Base-by-base conservation (phyloP, 352 stramenopile genomes). In the Phytopythium sindhum region DNA sequence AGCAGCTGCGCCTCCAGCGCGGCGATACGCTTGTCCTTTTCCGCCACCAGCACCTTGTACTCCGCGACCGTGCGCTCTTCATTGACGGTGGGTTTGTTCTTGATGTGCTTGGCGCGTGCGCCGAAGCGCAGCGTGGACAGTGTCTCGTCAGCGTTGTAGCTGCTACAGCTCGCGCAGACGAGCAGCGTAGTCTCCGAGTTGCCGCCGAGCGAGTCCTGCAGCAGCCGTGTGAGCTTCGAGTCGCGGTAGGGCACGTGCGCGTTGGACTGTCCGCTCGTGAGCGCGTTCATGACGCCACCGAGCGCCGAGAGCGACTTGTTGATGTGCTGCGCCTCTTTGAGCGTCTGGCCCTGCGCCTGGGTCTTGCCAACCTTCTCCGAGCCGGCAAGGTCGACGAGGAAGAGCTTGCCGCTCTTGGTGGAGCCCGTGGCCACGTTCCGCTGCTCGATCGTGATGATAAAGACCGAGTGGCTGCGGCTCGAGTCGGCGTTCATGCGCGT, bases 361-460 rank as follows among this genome's bases (percentile, higher is more conserved):
- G 86, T 89, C 68, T 91, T 90, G 37, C 77, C 80, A 1, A 91
- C 79, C 61, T 90, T 90, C 59, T 94, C 86, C 0, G 83, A 93
- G 6, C 86, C 84, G 7, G 86, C 86, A 24, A 94, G 70, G 67
- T 94, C 86, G 28, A 94, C 86, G 11, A 93, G 64, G 39, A 96
- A 96, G n/a, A 98, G 96, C 77, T 99, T 99, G 52, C 86, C 89
- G 47, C 70, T 86, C 50, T 85, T 88, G 39, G 86, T 85, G 1
- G 84, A 84, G 9, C 78, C 77, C 9, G 80, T 90, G n/a, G 70
- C 48, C 3, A 77, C 75, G 39, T 90, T 84, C 31, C 73, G 70
- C 61, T 93, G 93, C 74, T 99, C 95, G 55, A 99, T 88, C 17
- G 97, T 96, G 68, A 99, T 97, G 64, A 92, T 98, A 60, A 99